A percentile compares a stretch with the other conserved stretches of the same genome.
phyloP scores from a whole-genome alignment of 768 basidiomycete genomes.

The Leccinellum rugosiceps region DNA sequence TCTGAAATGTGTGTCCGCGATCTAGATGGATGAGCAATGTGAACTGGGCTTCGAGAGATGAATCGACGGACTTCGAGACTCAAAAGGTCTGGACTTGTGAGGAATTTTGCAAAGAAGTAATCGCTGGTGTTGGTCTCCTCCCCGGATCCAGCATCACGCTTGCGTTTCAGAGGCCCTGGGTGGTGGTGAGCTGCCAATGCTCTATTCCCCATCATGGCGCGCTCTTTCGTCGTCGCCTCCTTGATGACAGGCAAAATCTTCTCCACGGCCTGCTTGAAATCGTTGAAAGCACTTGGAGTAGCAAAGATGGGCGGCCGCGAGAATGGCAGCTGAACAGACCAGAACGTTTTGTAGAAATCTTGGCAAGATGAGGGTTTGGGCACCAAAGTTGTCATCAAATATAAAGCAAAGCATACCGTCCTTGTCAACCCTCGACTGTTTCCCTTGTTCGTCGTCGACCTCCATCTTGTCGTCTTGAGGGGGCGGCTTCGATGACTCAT shows the following conservation, averaged over 20 bases:
- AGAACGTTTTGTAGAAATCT: conserved; percentile 88
- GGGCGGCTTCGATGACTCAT: conserved; percentile 29
- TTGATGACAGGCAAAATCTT: conserved; percentile 76
- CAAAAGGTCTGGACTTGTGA: conserved; percentile 82
- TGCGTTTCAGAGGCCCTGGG: conserved; percentile 49
- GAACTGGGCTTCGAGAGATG: conserved; percentile 3
- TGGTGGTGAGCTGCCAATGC: conserved; percentile 36
- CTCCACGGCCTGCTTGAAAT: conserved; percentile 69
- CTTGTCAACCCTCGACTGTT: conserved; percentile 49
- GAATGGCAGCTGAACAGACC: conserved; percentile 84
- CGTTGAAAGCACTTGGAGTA: conserved; percentile 48
- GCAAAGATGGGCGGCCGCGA: conserved; percentile 75
- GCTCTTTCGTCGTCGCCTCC: conserved; percentile 85
- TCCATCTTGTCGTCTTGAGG: conserved; percentile 55
- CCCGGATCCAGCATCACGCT: conserved; percentile 58
- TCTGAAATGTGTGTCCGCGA: conserved; percentile 90
- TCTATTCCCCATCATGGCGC: conserved; percentile 82
- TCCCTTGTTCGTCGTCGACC: conserved; percentile 47
- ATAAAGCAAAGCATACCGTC: conserved; percentile 44
- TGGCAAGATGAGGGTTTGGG: conserved; percentile 7
- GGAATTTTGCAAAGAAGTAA: conserved; percentile 92
- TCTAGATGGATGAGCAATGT: conserved; percentile 41
- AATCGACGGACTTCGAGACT: conserved; percentile 71
- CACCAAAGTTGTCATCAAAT: neutral
- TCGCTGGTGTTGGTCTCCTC: conserved; percentile 53